phyloP scores from a whole-genome alignment of 495 filamentous ascomycete species.

The Penicillium waksmanii region DNA sequence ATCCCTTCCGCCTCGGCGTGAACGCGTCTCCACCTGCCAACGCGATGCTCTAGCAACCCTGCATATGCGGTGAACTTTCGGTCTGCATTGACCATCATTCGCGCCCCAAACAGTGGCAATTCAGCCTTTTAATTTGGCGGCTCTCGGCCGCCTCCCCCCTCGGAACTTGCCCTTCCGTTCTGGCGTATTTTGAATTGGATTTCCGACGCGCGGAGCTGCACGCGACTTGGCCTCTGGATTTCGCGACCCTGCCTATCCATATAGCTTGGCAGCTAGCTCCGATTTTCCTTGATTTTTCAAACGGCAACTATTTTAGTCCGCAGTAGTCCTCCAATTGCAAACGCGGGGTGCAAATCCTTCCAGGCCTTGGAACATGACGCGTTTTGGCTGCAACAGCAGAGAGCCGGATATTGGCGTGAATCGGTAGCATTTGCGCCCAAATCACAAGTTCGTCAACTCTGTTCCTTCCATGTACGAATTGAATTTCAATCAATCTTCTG shows the following conservation, averaged over 20 bases:
- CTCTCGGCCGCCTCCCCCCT: constrained; percentile 1
- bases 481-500: no score
- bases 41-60: constrained; percentile 18
- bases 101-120: not conserved
- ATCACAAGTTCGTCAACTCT: not conserved
- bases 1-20: constrained; percentile 12
- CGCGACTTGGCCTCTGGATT: not conserved
- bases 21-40: constrained; percentile 24
- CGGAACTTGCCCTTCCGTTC: constrained; percentile 2
- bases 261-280: constrained; percentile 3
- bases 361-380: not conserved
- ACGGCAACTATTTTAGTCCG: not conserved
- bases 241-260: not conserved
- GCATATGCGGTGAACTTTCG: constrained; percentile 12
- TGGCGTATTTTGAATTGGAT: not conserved
- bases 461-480: no score
- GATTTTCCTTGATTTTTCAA: not conserved
- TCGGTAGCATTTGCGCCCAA: not conserved
- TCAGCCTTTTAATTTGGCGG: not conserved
- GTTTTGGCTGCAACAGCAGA: not conserved
- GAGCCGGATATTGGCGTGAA: not conserved
- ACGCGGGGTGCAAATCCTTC: not conserved
- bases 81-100: not conserved
- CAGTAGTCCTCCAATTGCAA: not conserved
- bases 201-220: constrained; percentile 2